Base-by-base conservation (phyloP, 345 rosid species). In the Populus ilicifolia region DNA sequence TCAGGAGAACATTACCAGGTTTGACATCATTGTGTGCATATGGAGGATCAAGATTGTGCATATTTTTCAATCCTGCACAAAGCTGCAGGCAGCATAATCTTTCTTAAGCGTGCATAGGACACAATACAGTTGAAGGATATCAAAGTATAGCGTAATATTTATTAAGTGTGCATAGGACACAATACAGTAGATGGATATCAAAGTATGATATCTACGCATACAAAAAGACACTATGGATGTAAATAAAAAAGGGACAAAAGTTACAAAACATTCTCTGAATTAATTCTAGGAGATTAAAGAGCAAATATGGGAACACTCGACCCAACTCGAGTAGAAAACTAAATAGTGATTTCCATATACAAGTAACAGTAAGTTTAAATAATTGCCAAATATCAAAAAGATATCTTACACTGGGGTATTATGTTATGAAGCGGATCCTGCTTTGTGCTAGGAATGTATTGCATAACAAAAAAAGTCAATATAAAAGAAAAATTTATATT, bases 11-110 rank as follows among this genome's bases (percentile, higher is more conserved):
- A 81, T 96, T 96, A 33, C 99, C 99, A 70, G 98, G 97, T 87
- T 96, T 96, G 76, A 96, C 97, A 88, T 96, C 99, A 88, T 96
- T 94, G 87, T 96, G 99, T 74, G 98, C 97, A 85, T 92, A 92
- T 72, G 99, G 97, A 71, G 98, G 98, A 75, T 89, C 95, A 82
- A 92, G 86, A 74, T 87, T 73, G 80, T 94, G 98, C 99, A 96
- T 94, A 84, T 96, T 97, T 83, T 89, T 90, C 69, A 96, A 91
- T 79, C 99, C 99, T 80, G 95, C 97, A 85, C 99, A 94, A 76
- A 96, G 92, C 99, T 96, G 89, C 70, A 70, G 72, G 89, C 70
- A 70, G 72, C 70, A 73, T 77, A 66, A 23, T 14, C n/a, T 75
- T 78, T 78, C 44, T 41, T 41, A 41, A 9, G 44, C 11, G 13